Base-by-base conservation (phyloP, 495 filamentous ascomycete genomes). In the Lindgomyces ingoldianus region DNA sequence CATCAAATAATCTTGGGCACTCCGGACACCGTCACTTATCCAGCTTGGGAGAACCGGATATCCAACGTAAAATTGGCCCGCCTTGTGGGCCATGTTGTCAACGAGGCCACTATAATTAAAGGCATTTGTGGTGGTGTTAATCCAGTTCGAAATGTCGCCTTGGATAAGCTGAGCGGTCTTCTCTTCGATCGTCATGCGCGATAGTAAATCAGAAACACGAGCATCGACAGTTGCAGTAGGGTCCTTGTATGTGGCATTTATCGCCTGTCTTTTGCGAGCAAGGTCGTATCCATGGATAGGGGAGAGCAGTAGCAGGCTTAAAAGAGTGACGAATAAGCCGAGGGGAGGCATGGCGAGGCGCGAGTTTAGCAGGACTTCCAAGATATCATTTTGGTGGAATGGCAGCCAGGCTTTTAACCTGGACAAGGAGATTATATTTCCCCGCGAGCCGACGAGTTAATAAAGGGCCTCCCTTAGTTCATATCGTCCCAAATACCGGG, bases 71-170 rank as follows among this genome's bases (percentile, higher is more conserved):
- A 89, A 90, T 54, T 81, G 78, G 46, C 86, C 85, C 2, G 82
- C 83, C 54, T 87, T 84, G 64, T 74, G 76, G 24, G 78, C 73
- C 83, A 89, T 88, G 68, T 83, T 89, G 65, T 79, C 83, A 29
- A 79, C 84, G 16, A 90, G 76, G 0, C 87, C 88, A 2, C 81
- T 81, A 18, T 80, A 77, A 62, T 90, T 91, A 73, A 88, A 84
- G 21, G 74, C 74, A 53, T 84, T 83, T 18, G 79, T 78, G 0
- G 78, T 81, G 6, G 73, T 75, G 67, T 89, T 80, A 72, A 90
- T 80, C 87, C 87, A 91, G 69, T 89, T 90, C 24, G 80, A 79
- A 47, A 91, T 75, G 71, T 90, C 88, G 29, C 81, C 81, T 81
- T 69, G 72, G 26, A 73, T 69, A 60, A 90, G 77, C 71, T 90